phyloP scores from a whole-genome alignment of 225 moss, liverwort and hornwort species.

The Sphagnum contortum region DNA sequence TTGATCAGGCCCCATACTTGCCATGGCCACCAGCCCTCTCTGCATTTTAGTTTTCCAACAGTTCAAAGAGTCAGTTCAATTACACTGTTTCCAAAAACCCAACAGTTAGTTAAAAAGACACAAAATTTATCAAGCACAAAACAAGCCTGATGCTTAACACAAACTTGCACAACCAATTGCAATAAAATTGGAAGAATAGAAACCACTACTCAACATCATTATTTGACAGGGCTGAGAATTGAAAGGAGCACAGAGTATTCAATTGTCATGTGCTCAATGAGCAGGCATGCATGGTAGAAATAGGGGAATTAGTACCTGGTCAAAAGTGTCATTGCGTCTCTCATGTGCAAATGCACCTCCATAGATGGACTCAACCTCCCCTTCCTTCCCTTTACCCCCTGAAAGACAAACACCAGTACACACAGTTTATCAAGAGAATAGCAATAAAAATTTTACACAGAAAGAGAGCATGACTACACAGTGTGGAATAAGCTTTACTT shows the following conservation, averaged over 20 bases:
- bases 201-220: too few species aligned
- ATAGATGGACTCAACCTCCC: conserved; percentile 55
- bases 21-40: conserved; percentile 66
- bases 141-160: too few species aligned
- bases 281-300: neutral
- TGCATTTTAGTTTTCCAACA: conserved; percentile 14
- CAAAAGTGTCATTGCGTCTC: conserved; percentile 38
- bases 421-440: neutral
- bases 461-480: neutral
- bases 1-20: conserved; percentile 52
- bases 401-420: conserved; percentile 4
- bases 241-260: too few species aligned
- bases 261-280: neutral
- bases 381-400: conserved; percentile 52
- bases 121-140: too few species aligned
- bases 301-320: conserved; percentile 23
- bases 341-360: conserved; percentile 47
- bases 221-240: too few species aligned
- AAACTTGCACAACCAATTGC: too few species aligned
- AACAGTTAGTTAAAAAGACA: too few species aligned
- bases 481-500: too few species aligned
- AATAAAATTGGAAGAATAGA: too few species aligned
- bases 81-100: too few species aligned
- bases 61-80: neutral
- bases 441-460: neutral